A percentile compares a stretch with the other conserved stretches of the same genome.
These are phyloP conservation scores for Sclerotinia sclerotiorum DNA, from an alignment of 2,329 filamentous ascomycete species.

Conservation along the genomic window DNA sequence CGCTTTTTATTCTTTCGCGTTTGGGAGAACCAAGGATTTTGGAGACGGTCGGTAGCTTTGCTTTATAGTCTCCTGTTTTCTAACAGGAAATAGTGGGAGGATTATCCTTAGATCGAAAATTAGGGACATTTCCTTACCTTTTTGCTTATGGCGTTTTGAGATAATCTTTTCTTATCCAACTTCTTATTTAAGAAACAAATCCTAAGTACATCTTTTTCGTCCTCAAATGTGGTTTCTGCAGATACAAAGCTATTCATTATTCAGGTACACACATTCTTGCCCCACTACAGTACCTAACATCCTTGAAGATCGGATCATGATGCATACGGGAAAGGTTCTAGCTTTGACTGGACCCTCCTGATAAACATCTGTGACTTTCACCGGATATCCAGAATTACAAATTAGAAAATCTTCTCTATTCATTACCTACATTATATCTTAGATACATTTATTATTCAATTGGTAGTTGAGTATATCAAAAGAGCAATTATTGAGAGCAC, in stretches of 20 bases:
- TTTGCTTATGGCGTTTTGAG: constrained; percentile 7
- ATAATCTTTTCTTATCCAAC: neutral
- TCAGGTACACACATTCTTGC: constrained; percentile 6
- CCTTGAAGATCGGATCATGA: neutral
- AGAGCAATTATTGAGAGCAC: no score
- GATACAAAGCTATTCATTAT: neutral
- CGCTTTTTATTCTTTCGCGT: constrained; percentile 23
- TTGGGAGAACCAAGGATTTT: constrained; percentile 12
- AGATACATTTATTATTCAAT: no score
- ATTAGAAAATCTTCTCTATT: no score
- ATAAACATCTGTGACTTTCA: neutral
- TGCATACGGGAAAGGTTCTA: constrained; percentile 1
- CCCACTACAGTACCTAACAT: neutral
- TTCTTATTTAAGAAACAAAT: neutral
- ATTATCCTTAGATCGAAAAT: constrained; percentile 9
- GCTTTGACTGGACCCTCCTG: neutral
- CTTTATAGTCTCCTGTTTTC: constrained; percentile 9
- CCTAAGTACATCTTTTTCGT: neutral
- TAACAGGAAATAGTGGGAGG: constrained; percentile 6
- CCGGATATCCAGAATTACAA: neutral
- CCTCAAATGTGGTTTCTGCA: neutral
- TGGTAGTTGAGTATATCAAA: no score
- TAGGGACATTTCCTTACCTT: neutral
- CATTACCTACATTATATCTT: no score
- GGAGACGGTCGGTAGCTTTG: constrained; percentile 22